Conservation (phyloP, 495 filamentous ascomycete species). For the Glutinoglossum americanum region DNA sequence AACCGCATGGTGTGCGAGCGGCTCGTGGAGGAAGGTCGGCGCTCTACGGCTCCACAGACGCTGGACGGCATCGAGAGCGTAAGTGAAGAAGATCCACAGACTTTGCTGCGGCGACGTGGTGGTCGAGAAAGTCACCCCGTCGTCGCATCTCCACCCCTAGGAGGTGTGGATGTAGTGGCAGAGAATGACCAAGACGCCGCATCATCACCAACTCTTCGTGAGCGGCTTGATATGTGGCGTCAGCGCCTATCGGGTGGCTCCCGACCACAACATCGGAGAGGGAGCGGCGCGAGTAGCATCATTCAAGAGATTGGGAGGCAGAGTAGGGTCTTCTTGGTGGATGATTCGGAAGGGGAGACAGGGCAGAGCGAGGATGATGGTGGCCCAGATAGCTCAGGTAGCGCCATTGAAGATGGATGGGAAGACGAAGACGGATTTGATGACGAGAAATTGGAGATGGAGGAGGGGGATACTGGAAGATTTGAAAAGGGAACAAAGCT, state of each 20-base stretch:
- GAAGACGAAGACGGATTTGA: background rate
- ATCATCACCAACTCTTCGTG: background rate
- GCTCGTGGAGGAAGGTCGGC: constrained; percentile 52
- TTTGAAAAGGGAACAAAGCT: background rate
- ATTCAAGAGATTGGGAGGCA: constrained; percentile 38
- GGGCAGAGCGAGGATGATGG: background rate
- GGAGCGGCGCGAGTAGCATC: constrained; percentile 15
- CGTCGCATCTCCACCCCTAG: background rate
- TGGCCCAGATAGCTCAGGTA: background rate
- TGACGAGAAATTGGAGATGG: background rate
- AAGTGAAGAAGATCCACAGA: constrained; percentile 16
- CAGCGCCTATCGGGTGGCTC: background rate
- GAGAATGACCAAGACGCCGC: background rate
- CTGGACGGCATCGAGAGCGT: constrained; percentile 6
- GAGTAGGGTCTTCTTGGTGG: constrained; percentile 39
- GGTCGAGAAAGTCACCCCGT: background rate
- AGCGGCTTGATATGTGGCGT: background rate
- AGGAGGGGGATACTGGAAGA: background rate
- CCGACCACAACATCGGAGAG: background rate
- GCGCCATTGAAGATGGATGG: background rate
- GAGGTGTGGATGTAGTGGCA: too few relatives aligned
- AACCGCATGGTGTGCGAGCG: constrained; percentile 72
- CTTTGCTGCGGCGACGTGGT: constrained; percentile 6
- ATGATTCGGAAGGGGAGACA: constrained; percentile 10
- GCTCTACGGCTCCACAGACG: constrained; percentile 10